Percentiles rank a stretch among this genome's conserved stretches.
These are phyloP conservation scores for Hypomontagnella monticulosa DNA, from an alignment of 495 filamentous ascomycete genomes.

Conservation along the genomic window DNA sequence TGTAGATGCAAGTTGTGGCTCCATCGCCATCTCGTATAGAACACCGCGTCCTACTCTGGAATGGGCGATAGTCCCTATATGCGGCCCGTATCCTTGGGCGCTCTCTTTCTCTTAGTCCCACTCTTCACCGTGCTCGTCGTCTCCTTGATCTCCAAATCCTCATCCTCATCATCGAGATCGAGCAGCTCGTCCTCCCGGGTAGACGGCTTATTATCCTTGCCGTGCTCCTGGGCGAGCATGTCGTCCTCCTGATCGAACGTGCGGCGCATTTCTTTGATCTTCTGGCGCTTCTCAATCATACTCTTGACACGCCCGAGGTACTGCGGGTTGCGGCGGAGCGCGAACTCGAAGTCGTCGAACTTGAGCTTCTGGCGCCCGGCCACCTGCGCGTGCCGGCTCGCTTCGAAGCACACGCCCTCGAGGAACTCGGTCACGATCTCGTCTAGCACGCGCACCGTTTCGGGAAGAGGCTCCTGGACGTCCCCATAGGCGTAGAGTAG, in stretches of 20 bases:
- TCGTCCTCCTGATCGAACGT: conserved; percentile 63
- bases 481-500: conserved; percentile 92
- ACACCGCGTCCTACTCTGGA: neutral
- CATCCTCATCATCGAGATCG: conserved; percentile 39
- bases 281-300: conserved; percentile 80
- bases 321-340: conserved; percentile 80
- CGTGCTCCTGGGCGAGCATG: conserved; percentile 48
- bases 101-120: conserved; percentile 53
- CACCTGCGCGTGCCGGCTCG: conserved; percentile 81
- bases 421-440: conserved; percentile 94
- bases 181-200: conserved; percentile 24
- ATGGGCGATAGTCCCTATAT: conserved; percentile 2
- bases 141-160: conserved; percentile 28
- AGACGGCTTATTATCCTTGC: conserved; percentile 14
- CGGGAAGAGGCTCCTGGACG: conserved; percentile 71
- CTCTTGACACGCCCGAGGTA: conserved; percentile 92
- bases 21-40: neutral
- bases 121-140: conserved; percentile 37
- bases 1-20: conserved; percentile 21
- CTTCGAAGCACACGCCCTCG: conserved; percentile 88
- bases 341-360: conserved; percentile 96
- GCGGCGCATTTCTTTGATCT: conserved; percentile 79
- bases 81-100: conserved; percentile 32
- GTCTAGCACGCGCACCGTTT: conserved; percentile 87
- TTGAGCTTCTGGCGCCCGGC: conserved; percentile 93